phyloP scores from a whole-genome alignment of 2,329 filamentous ascomycete species.

The Nothomitra cinnamomea region DNA sequence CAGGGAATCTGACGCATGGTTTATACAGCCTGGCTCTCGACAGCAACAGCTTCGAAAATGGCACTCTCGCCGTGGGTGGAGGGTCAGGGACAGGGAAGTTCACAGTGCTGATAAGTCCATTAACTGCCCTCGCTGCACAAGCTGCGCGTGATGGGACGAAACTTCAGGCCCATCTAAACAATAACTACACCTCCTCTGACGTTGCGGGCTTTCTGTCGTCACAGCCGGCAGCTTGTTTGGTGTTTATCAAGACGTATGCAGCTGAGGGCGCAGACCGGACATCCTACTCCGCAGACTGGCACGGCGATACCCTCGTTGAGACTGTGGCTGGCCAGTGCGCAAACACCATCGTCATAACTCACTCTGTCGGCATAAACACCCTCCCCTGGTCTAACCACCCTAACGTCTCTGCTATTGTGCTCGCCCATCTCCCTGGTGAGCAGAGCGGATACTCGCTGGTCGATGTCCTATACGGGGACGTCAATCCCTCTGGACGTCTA shows the following conservation, averaged over 20 bases:
- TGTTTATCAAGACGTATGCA: conserved; percentile 40
- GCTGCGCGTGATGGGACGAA: conserved; percentile 19
- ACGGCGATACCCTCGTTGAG: conserved; percentile 26
- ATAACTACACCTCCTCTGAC: conserved; percentile 19
- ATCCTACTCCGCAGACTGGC: conserved; percentile 25
- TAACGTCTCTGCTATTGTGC: conserved; percentile 27
- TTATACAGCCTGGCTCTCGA: conserved; percentile 20
- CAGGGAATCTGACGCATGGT: conserved; percentile 30
- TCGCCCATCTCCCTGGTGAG: conserved; percentile 25
- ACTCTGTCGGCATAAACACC: conserved; percentile 26
- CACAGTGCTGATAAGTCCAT: conserved; percentile 19
- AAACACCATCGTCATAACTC: conserved; percentile 34
- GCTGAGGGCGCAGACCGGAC: conserved; percentile 27
- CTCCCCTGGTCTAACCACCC: conserved; percentile 23
- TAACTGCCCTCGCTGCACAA: conserved; percentile 12
- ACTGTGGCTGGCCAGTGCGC: conserved; percentile 28
- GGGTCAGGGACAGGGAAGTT: conserved; percentile 25
- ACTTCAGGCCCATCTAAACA: conserved; percentile 29
- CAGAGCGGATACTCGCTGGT: conserved; percentile 24
- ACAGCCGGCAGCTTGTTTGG: conserved; percentile 34
- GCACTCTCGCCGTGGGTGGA: conserved; percentile 27
- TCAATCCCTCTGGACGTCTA: conserved; percentile 23
- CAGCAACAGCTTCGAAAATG: conserved; percentile 18
- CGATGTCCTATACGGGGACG: conserved; percentile 23
- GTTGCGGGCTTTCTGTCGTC: conserved; percentile 16